These are phyloP conservation scores for Leishmania martiniquensis DNA, from an alignment of 208 protist species.

Conservation along the genomic window DNA sequence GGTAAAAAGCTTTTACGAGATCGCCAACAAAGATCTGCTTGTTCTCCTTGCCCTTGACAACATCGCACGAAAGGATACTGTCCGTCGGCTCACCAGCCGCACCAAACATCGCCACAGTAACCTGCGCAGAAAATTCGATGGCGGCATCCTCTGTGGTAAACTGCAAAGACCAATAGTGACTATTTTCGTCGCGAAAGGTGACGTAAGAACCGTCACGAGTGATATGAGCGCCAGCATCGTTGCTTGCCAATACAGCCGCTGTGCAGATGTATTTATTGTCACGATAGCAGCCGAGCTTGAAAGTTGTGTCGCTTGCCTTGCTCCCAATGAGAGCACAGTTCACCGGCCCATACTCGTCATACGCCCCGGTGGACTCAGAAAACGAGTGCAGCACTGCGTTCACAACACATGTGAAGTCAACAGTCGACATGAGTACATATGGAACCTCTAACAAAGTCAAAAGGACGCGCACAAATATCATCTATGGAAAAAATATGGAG, in stretches of 20 bases:
- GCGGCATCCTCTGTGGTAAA: slow-evolving; percentile 49
- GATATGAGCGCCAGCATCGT: slow-evolving; percentile 65
- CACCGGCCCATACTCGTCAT: slow-evolving; percentile 61
- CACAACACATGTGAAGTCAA: slow-evolving; percentile 55
- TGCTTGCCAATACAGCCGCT: slow-evolving; percentile 59
- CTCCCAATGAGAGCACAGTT: slow-evolving; percentile 67
- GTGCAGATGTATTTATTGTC: slow-evolving; percentile 79
- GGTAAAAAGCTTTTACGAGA: slow-evolving; percentile 53
- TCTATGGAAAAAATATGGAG: background rate
- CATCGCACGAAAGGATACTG: slow-evolving; percentile 63
- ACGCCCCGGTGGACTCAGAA: slow-evolving; percentile 38
- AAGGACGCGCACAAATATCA: background rate
- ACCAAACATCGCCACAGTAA: slow-evolving; percentile 74
- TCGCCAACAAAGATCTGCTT: slow-evolving; percentile 66
- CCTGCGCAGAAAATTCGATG: slow-evolving; percentile 59
- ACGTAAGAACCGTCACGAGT: slow-evolving; percentile 61
- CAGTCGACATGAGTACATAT: slow-evolving; percentile 8
- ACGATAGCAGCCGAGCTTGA: slow-evolving; percentile 82
- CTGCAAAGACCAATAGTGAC: slow-evolving; percentile 64
- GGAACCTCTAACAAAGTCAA: background rate
- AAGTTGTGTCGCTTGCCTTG: slow-evolving; percentile 36
- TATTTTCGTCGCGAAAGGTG: slow-evolving; percentile 75
- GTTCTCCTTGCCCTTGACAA: slow-evolving; percentile 41
- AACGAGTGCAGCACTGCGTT: slow-evolving; percentile 58
- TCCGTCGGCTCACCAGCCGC: slow-evolving; percentile 54